These are phyloP conservation scores for Tolypocladium amazonense DNA, from an alignment of 2,329 filamentous ascomycete genomes.

Conservation along the genomic window DNA sequence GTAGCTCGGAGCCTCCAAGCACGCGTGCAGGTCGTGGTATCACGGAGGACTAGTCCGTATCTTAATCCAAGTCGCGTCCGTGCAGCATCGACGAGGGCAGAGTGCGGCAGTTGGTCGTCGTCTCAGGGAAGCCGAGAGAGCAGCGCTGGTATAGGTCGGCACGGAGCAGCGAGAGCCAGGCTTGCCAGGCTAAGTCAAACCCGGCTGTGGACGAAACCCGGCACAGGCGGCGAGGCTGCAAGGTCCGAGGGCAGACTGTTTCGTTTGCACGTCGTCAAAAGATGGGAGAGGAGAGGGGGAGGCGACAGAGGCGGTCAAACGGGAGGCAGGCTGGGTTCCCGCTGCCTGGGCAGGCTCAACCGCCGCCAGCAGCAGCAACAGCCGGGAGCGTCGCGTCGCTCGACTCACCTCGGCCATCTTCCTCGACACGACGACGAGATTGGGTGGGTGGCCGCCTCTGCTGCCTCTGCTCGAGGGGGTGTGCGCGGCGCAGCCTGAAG, in stretches of 20 bases:
- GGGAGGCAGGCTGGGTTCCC: too few species aligned
- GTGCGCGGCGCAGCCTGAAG: neutral
- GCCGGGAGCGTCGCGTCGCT: neutral
- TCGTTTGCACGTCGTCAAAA: neutral
- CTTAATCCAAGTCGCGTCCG: too few species aligned
- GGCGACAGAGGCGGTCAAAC: neutral
- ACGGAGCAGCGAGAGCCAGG: too few species aligned
- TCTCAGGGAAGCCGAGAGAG: neutral
- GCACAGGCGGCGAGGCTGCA: neutral
- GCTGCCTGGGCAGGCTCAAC: neutral
- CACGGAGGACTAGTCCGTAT: too few species aligned
- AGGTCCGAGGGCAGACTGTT: neutral
- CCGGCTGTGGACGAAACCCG: neutral
- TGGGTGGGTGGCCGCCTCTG: neutral
- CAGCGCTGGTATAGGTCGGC: neutral
- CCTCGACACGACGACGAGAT: neutral
- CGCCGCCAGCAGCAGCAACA: neutral
- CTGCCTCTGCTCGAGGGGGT: neutral
- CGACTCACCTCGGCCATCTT: neutral
- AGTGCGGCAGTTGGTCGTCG: neutral
- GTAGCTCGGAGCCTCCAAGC: too few species aligned
- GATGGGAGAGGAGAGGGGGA: neutral
- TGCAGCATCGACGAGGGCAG: neutral
- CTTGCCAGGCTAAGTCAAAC: neutral
- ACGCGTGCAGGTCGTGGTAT: too few species aligned